Conservation (phyloP, 129 eudicot species). For the Dittrichia graveolens region DNA sequence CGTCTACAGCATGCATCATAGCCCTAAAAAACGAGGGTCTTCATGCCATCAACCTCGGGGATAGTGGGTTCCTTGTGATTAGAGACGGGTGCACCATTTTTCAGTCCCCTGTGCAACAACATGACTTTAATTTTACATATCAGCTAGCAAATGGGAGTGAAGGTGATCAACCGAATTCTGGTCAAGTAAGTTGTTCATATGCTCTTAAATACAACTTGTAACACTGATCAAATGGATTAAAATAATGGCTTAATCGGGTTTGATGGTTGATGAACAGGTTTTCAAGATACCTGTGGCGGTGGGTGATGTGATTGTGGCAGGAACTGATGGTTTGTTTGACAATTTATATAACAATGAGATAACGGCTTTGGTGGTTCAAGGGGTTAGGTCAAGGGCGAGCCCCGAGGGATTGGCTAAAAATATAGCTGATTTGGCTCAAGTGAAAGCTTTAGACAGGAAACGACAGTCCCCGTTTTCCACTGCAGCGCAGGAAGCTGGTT, state of each 20-base stretch:
- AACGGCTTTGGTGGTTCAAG: slow-evolving; percentile 61
- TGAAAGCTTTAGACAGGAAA: slow-evolving; percentile 64
- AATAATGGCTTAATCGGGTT: slow-evolving; percentile 6
- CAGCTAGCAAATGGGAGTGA: slow-evolving; percentile 58
- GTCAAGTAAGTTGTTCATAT: slow-evolving; percentile 57
- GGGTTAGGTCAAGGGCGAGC: slow-evolving; percentile 48
- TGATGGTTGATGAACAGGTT: slow-evolving; percentile 45
- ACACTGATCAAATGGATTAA: background rate
- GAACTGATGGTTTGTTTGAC: slow-evolving; percentile 92
- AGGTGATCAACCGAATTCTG: slow-evolving; percentile 90
- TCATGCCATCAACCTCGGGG: slow-evolving; percentile 89
- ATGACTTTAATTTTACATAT: slow-evolving; percentile 87
- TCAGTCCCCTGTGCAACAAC: slow-evolving; percentile 84
- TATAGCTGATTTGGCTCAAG: slow-evolving; percentile 73
- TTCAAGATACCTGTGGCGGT: slow-evolving; percentile 62
- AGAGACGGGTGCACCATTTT: slow-evolving; percentile 77
- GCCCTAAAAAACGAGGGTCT: slow-evolving; percentile 67
- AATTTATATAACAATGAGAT: slow-evolving; percentile 70
- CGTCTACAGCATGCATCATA: slow-evolving; percentile 91
- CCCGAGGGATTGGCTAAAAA: slow-evolving; percentile 64
- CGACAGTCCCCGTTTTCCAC: slow-evolving; percentile 72
- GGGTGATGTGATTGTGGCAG: slow-evolving; percentile 89
- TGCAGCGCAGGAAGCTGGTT: slow-evolving; percentile 93
- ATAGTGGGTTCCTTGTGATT: slow-evolving; percentile 82
- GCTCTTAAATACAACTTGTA: background rate